These are phyloP conservation scores for Boletus eberwhitei DNA, from an alignment of 768 basidiomycete species.

Conservation along the genomic window DNA sequence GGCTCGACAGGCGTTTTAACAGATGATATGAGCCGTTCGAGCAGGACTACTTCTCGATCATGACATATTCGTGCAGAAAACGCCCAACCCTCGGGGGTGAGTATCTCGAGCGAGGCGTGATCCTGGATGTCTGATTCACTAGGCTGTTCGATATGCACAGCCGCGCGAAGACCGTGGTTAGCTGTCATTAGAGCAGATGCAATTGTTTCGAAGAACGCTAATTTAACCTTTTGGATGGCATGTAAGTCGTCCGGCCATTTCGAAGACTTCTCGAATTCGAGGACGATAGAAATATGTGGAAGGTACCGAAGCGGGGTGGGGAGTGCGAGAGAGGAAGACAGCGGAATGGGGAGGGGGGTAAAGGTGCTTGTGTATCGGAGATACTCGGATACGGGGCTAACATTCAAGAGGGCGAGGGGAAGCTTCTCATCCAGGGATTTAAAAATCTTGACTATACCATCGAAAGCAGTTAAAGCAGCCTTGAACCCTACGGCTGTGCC, in stretches of 20 bases:
- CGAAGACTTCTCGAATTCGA: constrained; percentile 91
- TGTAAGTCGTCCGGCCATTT: constrained; percentile 93
- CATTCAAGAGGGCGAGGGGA: constrained; percentile 72
- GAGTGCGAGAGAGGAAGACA: constrained; percentile 46
- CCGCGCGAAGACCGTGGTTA: constrained; percentile 49
- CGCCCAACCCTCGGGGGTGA: constrained; percentile 81
- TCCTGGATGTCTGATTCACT: constrained; percentile 60
- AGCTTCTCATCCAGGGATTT: constrained; percentile 70
- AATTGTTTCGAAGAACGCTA: constrained; percentile 86
- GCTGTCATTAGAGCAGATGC: constrained; percentile 59
- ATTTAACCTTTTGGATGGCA: constrained; percentile 91
- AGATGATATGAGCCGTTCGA: constrained; percentile 60
- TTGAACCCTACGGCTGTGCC: constrained; percentile 59
- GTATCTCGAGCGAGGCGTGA: constrained; percentile 67
- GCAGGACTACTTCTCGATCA: constrained; percentile 76
- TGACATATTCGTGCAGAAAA: constrained; percentile 85
- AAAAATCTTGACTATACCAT: constrained; percentile 68
- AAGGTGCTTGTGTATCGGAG: constrained; percentile 85
- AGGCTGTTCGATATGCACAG: constrained; percentile 56
- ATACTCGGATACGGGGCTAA: constrained; percentile 68
- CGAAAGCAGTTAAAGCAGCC: constrained; percentile 74
- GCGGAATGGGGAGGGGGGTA: constrained; percentile 70
- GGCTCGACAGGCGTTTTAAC: constrained; percentile 30
- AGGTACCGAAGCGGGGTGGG: constrained; percentile 63
- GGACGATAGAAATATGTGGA: constrained; percentile 65